Base-by-base conservation (phyloP, 352 stramenopile species). In the Phytopythium delawarense region DNA sequence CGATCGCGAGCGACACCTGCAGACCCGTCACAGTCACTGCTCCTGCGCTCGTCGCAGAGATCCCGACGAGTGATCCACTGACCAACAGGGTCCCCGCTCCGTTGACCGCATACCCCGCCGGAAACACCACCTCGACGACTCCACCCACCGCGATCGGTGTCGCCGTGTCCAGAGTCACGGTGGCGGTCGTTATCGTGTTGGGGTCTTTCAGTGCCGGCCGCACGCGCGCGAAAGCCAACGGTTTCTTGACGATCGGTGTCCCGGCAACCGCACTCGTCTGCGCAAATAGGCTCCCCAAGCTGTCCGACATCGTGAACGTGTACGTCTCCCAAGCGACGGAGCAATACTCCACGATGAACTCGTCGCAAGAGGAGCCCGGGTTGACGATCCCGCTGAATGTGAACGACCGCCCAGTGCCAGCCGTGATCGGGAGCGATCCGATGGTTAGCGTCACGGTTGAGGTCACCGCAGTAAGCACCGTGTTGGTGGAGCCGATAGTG, bases 161-260 rank as follows among this genome's bases (percentile, higher is more conserved):
- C 59, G 71, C 45, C 0, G 76, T 79, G 20, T 76, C 74, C 13
- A 91, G 61, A 11, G 63, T 64, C 23, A 92, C 54, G 8, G 67
- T 79, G 21, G 65, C 74, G 3, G 65, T 59, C 15, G 80, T 89
- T 0, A 64, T n/a, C 7, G 62, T 81, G 12, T 72, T 61, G 4
- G 74, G 76, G 2, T 61, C 39, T 52, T 77, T 84, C 20, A 75
- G 30, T 11, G 76, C 45, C 0, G 78, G 79, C 8, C 78, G 76
- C 18, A 91, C 75, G 39, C 76, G 76, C 0, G 66, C 82, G 57
- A 76, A 88, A 0, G 46, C 18, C 7, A 91, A 65, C 18, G 70
- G 71, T 52, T 84, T 87, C 65, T 89, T 89, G n/a, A 89, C 66
- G 59, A 92, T 87, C 28, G 71, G 74, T 3, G 76, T 84, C 4